Evolutionary conservation across 306 rosid genomes (phyloP).

Genomic region (Trichosanthes cucumerina): DNA sequence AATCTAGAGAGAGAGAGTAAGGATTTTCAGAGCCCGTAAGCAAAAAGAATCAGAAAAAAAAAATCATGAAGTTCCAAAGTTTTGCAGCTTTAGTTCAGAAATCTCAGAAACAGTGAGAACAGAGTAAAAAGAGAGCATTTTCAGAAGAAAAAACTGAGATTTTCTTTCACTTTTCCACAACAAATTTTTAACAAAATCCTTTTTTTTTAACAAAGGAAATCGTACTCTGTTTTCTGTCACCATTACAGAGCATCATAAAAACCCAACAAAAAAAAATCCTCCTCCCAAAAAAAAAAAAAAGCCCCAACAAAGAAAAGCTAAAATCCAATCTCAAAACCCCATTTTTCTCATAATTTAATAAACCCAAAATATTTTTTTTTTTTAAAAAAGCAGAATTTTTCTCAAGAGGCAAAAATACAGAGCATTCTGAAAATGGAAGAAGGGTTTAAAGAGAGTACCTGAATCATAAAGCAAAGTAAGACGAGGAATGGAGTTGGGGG

Average conservation of each 20-base stretch:
- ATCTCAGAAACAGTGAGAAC: background rate
- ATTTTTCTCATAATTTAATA: background rate
- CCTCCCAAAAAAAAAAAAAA: background rate
- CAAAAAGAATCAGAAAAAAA: background rate
- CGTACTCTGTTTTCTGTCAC: constrained; percentile 3
- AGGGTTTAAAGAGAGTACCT: constrained; percentile 25
- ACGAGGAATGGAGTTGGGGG: constrained; percentile 82
- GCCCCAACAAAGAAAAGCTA: background rate
- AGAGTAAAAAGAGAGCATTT: background rate
- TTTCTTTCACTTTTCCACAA: background rate
- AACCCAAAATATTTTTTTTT: background rate
- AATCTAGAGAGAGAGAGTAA: background rate
- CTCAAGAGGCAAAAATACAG: background rate
- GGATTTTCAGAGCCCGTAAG: background rate
- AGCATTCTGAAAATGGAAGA: background rate
- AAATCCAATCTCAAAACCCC: background rate
- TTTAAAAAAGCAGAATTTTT: background rate
- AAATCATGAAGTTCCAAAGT: background rate
- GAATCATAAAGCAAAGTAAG: constrained; percentile 84
- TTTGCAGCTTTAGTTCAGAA: constrained; percentile 9
- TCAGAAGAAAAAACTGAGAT: background rate
- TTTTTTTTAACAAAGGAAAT: background rate
- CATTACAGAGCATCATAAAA: background rate
- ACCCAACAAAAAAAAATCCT: background rate
- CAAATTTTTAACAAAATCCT: background rate